A percentile compares a stretch with the other conserved stretches of the same genome.
phyloP scores from a whole-genome alignment of 2,329 filamentous ascomycete species.

The Triangularia setosa region DNA sequence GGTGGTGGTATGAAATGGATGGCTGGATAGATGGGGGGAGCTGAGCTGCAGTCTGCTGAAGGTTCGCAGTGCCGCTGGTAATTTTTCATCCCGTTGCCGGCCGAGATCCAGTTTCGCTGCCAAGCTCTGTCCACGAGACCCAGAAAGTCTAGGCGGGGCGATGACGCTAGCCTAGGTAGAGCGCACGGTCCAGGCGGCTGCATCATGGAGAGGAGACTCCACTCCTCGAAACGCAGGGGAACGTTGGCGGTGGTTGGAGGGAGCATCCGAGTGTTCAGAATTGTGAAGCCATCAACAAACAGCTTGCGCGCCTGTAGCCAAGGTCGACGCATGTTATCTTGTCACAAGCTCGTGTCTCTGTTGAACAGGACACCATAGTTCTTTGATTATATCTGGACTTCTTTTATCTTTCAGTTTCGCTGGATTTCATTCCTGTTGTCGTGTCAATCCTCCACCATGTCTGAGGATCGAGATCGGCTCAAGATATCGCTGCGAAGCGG shows the following conservation, averaged over 20 bases:
- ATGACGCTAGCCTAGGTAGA: conserved; percentile 16
- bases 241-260: not conserved
- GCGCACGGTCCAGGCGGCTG: not conserved
- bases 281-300: not conserved
- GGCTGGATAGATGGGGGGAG: not conserved
- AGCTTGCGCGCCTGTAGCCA: not conserved
- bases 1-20: not conserved
- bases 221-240: not conserved
- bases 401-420: not conserved
- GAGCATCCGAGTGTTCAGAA: not conserved
- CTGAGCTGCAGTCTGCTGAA: conserved; percentile 3
- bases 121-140: conserved; percentile 4
- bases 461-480: conserved; percentile 56
- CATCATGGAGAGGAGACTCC: not conserved
- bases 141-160: not conserved
- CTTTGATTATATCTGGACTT: not conserved
- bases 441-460: conserved; percentile 43
- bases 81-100: conserved; percentile 21
- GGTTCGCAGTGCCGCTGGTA: conserved; percentile 5
- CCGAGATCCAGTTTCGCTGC: conserved; percentile 12
- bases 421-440: not conserved
- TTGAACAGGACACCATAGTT: not conserved
- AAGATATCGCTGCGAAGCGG: conserved; percentile 62
- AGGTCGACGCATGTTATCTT: not conserved
- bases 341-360: not conserved